Evolutionary conservation across 208 protist genomes (phyloP).

Genomic region (Porcisia hertigi): DNA sequence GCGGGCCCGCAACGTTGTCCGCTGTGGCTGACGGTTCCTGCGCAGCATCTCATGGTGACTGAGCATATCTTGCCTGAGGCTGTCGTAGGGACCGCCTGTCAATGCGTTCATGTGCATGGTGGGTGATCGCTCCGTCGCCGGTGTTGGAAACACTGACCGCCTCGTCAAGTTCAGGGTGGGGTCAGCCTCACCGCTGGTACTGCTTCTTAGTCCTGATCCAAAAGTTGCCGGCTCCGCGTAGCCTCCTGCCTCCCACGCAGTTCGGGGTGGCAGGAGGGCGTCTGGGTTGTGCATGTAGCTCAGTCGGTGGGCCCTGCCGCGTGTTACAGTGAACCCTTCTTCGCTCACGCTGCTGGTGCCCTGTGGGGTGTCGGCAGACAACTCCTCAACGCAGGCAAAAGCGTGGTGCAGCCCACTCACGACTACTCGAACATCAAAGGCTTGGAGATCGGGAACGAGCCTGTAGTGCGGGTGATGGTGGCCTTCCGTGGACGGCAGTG

Average conservation of each 20-base stretch:
- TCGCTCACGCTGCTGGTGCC: not conserved
- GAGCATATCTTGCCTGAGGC: not conserved
- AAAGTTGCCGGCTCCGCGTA: not conserved
- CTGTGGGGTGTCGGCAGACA: slow-evolving; percentile 7
- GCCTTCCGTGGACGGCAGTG: slow-evolving; percentile 12
- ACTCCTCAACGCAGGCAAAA: slow-evolving; percentile 77
- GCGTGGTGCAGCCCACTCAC: slow-evolving; percentile 86
- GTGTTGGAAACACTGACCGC: not conserved
- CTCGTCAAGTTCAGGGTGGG: not conserved
- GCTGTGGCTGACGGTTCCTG: too few species aligned
- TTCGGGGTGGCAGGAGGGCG: not conserved
- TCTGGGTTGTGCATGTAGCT: not conserved
- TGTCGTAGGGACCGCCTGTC: not conserved
- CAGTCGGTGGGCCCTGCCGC: slow-evolving; percentile 2
- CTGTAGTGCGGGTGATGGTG: slow-evolving; percentile 37
- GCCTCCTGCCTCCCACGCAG: not conserved
- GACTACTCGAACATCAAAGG: slow-evolving; percentile 56
- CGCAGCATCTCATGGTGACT: not conserved
- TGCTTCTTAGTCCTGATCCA: not conserved
- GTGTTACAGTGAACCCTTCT: not conserved
- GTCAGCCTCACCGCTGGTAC: not conserved
- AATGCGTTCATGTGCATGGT: not conserved
- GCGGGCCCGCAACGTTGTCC: too few species aligned
- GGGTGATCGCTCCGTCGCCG: not conserved
- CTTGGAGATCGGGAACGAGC: slow-evolving; percentile 53